These are phyloP conservation scores for Coniferiporia weirii DNA, from an alignment of 1,284 basidiomycete genomes.

Conservation along the genomic window DNA sequence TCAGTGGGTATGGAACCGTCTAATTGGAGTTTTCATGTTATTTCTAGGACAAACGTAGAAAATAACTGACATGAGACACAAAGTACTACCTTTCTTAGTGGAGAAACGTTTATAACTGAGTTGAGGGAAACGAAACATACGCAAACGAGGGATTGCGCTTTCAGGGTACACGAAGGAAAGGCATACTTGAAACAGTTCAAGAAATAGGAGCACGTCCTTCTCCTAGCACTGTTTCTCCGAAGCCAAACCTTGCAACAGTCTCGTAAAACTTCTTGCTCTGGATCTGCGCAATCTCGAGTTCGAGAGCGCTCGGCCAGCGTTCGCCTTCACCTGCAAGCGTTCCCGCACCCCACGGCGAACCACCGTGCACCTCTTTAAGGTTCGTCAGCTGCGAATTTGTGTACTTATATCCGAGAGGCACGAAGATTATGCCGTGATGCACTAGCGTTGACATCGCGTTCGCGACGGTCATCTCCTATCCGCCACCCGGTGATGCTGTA, in stretches of 20 bases:
- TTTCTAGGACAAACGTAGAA: too few relatives aligned
- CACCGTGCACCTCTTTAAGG: conserved; percentile 64
- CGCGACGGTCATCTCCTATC: conserved; percentile 68
- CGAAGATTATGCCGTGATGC: conserved; percentile 78
- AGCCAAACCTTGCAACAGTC: conserved; percentile 36
- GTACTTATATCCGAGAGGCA: conserved; percentile 74
- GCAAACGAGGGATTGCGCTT: too few relatives aligned
- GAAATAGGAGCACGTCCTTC: background rate
- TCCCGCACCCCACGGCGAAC: conserved; percentile 73
- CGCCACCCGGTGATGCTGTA: conserved; percentile 61
- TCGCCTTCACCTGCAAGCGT: conserved; percentile 65
- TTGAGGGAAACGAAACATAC: too few relatives aligned
- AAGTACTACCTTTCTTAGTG: too few relatives aligned
- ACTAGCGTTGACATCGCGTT: conserved; percentile 66
- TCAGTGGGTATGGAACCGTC: too few relatives aligned
- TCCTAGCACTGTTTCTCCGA: background rate
- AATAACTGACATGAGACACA: too few relatives aligned
- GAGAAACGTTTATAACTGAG: too few relatives aligned
- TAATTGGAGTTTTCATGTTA: too few relatives aligned
- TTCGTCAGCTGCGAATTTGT: conserved; percentile 53
- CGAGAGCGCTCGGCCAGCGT: conserved; percentile 55
- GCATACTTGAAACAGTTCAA: too few relatives aligned
- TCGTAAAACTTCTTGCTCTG: conserved; percentile 63
- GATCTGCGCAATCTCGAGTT: conserved; percentile 58
- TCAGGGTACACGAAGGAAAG: too few relatives aligned